A percentile compares a stretch with the other conserved stretches of the same genome.
Evolutionary conservation across 768 basidiomycete species (phyloP).

Genomic region (Clitopilus passeckerianus): DNA sequence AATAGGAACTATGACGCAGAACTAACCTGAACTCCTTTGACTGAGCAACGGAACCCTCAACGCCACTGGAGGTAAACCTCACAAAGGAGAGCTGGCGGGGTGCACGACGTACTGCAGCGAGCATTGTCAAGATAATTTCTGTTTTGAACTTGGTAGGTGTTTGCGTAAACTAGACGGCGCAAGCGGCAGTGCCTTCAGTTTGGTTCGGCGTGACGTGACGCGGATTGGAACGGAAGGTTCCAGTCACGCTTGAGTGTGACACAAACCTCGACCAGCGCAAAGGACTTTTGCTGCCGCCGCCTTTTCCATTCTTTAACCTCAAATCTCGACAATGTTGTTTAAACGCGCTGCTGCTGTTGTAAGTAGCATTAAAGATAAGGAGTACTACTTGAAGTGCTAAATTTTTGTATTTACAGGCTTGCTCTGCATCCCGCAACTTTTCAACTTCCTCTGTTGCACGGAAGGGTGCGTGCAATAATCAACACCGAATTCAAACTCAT

Average conservation of each 20-base stretch:
- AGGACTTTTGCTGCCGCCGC: not conserved
- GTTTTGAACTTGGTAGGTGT: slow-evolving; percentile 9
- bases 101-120: slow-evolving; percentile 39
- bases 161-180: slow-evolving; percentile 1
- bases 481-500: not conserved
- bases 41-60: slow-evolving; percentile 57
- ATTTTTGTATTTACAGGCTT: slow-evolving; percentile 37
- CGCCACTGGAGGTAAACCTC: slow-evolving; percentile 32
- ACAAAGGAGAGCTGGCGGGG: slow-evolving; percentile 27
- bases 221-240: slow-evolving; percentile 1
- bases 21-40: slow-evolving; percentile 61
- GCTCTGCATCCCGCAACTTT: slow-evolving; percentile 51
- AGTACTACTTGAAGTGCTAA: not conserved
- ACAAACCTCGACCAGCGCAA: not conserved
- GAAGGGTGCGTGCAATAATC: slow-evolving; percentile 46
- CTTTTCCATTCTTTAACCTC: not conserved
- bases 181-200: slow-evolving; percentile 15
- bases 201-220: not conserved
- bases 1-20: slow-evolving; percentile 10
- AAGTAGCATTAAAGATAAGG: not conserved
- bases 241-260: not conserved
- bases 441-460: slow-evolving; percentile 55
- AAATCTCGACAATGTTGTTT: not conserved
- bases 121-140: slow-evolving; percentile 29
- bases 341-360: not conserved